These are phyloP conservation scores for Primulina huaijiensis DNA, from an alignment of 257 asterid genomes.

Conservation along the genomic window DNA sequence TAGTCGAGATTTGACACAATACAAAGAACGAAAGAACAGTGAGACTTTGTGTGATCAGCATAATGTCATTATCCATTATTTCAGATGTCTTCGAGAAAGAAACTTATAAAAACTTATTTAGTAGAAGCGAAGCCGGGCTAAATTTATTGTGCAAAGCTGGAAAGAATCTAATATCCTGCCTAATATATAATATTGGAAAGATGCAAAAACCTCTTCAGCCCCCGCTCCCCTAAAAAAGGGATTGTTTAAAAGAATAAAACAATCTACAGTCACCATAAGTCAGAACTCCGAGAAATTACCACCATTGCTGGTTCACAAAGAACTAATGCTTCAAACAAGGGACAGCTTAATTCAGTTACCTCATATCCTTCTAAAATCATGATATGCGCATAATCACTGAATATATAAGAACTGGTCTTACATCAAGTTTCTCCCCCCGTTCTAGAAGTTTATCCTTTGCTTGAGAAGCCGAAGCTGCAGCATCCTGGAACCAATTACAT, in stretches of 20 bases:
- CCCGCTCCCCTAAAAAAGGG: not conserved
- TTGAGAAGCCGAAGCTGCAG: conserved; percentile 67
- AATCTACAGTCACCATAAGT: not conserved
- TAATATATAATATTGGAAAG: not conserved
- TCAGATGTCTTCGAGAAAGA: not conserved
- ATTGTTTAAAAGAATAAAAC: not conserved
- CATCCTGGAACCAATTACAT: conserved; percentile 52
- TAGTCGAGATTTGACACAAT: not conserved
- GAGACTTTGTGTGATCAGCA: not conserved
- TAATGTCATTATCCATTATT: not conserved
- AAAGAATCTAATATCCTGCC: not conserved
- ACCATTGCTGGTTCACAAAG: not conserved
- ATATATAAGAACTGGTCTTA: conserved; percentile 24
- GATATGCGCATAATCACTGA: not conserved
- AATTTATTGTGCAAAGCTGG: not conserved
- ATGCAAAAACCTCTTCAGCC: not conserved
- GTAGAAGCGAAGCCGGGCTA: not conserved
- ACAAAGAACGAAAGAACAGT: not conserved
- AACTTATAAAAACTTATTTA: not conserved
- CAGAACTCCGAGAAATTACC: not conserved
- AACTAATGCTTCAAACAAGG: not conserved
- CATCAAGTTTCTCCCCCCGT: conserved; percentile 91
- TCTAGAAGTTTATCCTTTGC: conserved; percentile 87
- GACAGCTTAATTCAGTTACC: not conserved
- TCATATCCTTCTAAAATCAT: not conserved